Percentiles rank a stretch among this genome's conserved stretches.
These are phyloP conservation scores for Austroboletus niveus DNA, from an alignment of 1,284 basidiomycete species.

Conservation along the genomic window DNA sequence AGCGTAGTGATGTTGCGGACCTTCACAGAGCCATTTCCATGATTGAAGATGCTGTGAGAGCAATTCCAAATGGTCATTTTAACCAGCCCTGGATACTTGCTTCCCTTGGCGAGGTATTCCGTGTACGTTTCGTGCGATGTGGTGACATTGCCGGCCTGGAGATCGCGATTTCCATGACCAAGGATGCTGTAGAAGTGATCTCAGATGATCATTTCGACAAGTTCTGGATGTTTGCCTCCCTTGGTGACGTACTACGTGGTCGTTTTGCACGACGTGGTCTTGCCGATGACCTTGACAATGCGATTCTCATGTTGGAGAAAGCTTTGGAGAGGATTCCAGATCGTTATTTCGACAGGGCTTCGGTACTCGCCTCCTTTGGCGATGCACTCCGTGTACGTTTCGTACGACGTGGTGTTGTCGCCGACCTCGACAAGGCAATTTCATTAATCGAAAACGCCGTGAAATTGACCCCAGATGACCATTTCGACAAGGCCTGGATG, in stretches of 20 bases:
- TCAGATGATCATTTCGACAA: background rate
- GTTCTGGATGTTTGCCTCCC: background rate
- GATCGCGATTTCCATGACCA: background rate
- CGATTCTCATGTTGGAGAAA: background rate
- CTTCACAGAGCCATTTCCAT: background rate
- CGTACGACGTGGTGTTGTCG: background rate
- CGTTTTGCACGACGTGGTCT: background rate
- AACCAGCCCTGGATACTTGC: background rate
- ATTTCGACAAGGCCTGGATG: background rate
- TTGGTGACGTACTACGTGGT: background rate
- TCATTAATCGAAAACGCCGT: no score
- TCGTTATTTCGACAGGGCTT: background rate
- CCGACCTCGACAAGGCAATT: no score
- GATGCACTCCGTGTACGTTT: background rate
- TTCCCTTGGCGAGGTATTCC: background rate
- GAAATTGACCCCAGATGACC: background rate
- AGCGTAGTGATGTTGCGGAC: background rate
- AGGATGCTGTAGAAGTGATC: background rate
- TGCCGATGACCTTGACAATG: background rate
- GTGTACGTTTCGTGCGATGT: background rate
- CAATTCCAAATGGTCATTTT: background rate
- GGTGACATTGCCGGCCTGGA: background rate
- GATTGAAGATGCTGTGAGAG: background rate
- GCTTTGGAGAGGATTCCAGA: background rate
- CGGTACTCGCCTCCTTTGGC: background rate